Base-by-base conservation (phyloP, 495 filamentous ascomycete genomes). In the Aspergillus baeticus region DNA sequence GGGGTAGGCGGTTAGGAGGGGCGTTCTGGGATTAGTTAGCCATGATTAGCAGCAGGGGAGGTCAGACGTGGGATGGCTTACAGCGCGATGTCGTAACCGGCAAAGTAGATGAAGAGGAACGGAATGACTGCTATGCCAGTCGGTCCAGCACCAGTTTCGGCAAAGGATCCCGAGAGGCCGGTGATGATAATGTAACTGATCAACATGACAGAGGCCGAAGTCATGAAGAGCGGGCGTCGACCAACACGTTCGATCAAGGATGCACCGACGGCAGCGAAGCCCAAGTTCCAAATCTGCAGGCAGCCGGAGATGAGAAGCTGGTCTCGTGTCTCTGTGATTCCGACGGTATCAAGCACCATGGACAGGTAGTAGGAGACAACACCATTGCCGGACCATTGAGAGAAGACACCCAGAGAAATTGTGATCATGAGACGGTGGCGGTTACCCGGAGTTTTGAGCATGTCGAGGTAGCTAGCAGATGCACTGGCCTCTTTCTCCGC, bases 401-500 rank as follows among this genome's bases (percentile, higher is more conserved):
- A 81, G 18, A 87, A 89, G 64, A 87, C 80, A 56, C 85, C 84
- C n/a, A 87, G 70, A 5, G 78, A 80, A 15, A 86, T 63, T 34
- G 82, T 77, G n/a, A 88, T 66, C 18, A 68, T 42, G 1, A 87
- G 61, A 8, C 85, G 77, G 61, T 84, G 83, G 6, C 85, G 77
- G 73, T 89, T 89, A 46, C 87, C 86, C 63, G 77, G 82, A 35
- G 85, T 87, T 52, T 70, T 69, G 73, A 88, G 71, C 75, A 88
- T 85, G 57, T 86, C 82, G 10, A 59, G 38, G 66, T 72, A 81
- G 26, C 63, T 58, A 14, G 52, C 60, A 34, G 58, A 59, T 34
- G 63, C 65, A n/a, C 51, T 57, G 22, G 58, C 57, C 51, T 69
- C 58, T 44, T 68, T 60, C 54, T 74, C 71, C 0, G 52, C 36